Percentiles rank a stretch among this genome's conserved stretches.
Conservation (phyloP, 1,139 yeast species). For the Hansenula sp. region DNA sequence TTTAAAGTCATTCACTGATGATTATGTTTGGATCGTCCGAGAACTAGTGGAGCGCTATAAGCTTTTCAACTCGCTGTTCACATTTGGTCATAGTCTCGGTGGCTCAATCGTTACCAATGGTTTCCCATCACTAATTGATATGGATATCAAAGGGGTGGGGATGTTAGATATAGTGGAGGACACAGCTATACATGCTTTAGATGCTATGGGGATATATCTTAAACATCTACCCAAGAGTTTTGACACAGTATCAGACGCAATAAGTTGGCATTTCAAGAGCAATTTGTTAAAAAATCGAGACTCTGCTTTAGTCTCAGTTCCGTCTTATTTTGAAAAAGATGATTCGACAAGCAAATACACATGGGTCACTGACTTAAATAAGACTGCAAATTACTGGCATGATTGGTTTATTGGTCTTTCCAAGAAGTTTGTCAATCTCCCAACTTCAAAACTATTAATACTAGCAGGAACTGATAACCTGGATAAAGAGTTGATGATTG, state of each 20-base stretch:
- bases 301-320: slow-evolving; percentile 77
- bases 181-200: slow-evolving; percentile 70
- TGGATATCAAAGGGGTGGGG: slow-evolving; percentile 55
- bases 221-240: slow-evolving; percentile 60
- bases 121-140: slow-evolving; percentile 26
- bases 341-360: slow-evolving; percentile 25
- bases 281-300: slow-evolving; percentile 48
- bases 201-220: slow-evolving; percentile 63
- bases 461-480: slow-evolving; percentile 90
- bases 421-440: slow-evolving; percentile 47
- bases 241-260: slow-evolving; percentile 48
- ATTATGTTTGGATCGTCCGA: slow-evolving; percentile 47
- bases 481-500: slow-evolving; percentile 81
- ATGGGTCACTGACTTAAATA: slow-evolving; percentile 64
- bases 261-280: slow-evolving; percentile 75
- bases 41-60: slow-evolving; percentile 29
- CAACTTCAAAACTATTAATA: slow-evolving; percentile 66
- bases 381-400: slow-evolving; percentile 69
- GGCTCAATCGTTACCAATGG: slow-evolving; percentile 74
- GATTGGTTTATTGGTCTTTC: slow-evolving; percentile 82
- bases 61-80: slow-evolving; percentile 33
- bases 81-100: slow-evolving; percentile 91
- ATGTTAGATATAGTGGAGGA: slow-evolving; percentile 94
- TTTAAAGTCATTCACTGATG: slow-evolving; percentile 50
- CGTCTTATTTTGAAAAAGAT: slow-evolving; percentile 45